A percentile compares a stretch with the other conserved stretches of the same genome.
Conservation (phyloP, 306 rosid genomes). For the Purshia tridentata region DNA sequence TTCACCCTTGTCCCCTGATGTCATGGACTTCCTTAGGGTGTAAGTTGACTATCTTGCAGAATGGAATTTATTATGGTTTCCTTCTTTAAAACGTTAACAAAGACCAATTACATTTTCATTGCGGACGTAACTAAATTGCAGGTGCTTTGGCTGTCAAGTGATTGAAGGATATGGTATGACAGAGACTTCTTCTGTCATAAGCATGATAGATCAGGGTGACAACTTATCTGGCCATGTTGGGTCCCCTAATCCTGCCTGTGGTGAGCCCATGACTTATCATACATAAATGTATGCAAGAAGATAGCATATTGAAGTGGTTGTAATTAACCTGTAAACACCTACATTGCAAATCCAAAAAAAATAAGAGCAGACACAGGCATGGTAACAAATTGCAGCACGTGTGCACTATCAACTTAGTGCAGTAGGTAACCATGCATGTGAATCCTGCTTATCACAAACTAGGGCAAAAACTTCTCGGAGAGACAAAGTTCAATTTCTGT, state of each 20-base stretch:
- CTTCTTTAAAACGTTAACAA: not conserved
- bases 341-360: no score
- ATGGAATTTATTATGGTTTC: not conserved
- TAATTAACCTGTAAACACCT: no score
- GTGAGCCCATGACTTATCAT: slow-evolving; percentile 45
- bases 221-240: slow-evolving; percentile 77
- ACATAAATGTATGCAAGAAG: not conserved
- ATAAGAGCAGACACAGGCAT: no score
- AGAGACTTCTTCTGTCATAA: slow-evolving; percentile 72
- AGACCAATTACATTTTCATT: slow-evolving; percentile 9
- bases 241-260: slow-evolving; percentile 75
- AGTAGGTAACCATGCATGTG: no score
- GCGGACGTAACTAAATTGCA: slow-evolving; percentile 27
- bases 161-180: slow-evolving; percentile 94
- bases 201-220: slow-evolving; percentile 64
- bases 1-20: slow-evolving; percentile 84
- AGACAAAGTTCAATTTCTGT: no score
- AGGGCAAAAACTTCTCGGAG: no score
- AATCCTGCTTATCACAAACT: no score
- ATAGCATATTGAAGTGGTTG: not conserved
- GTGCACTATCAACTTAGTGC: no score
- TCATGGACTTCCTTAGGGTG: slow-evolving; percentile 87
- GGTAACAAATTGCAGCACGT: no score
- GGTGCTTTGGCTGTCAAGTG: slow-evolving; percentile 82
- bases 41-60: slow-evolving; percentile 38